These are phyloP conservation scores for Penicillium brevicompactum DNA, from an alignment of 2,329 filamentous ascomycete genomes.

Conservation along the genomic window DNA sequence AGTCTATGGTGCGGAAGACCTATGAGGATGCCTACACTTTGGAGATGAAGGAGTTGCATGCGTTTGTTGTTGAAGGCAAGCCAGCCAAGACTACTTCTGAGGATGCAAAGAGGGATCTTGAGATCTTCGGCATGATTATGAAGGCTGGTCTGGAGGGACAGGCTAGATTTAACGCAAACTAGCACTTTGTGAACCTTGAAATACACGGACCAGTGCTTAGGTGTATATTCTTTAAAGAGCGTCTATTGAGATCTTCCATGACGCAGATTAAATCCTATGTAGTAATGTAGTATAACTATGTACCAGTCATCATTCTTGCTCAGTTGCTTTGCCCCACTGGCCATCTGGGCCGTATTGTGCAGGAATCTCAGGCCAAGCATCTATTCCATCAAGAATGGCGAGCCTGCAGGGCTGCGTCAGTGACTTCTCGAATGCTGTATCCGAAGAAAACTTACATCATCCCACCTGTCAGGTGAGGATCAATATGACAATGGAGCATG, in stretches of 20 bases:
- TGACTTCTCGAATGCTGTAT: not conserved
- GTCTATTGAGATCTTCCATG: not conserved
- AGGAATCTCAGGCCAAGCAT: not conserved
- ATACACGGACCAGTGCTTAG: not conserved
- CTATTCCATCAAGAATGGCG: constrained; percentile 2
- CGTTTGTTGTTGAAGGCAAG: constrained; percentile 41
- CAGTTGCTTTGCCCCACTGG: not conserved
- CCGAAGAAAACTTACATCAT: constrained; percentile 1
- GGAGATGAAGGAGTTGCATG: constrained; percentile 46
- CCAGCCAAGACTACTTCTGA: constrained; percentile 43
- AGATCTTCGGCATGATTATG: constrained; percentile 44
- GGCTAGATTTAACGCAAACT: constrained; percentile 1
- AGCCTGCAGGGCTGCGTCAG: not conserved
- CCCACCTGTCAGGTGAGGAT: constrained; percentile 6
- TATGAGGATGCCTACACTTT: constrained; percentile 53
- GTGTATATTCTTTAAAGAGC: not conserved
- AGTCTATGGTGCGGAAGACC: constrained; percentile 44
- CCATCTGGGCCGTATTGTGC: not conserved
- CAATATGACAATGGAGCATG: constrained; percentile 8
- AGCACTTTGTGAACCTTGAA: too few relatives aligned
- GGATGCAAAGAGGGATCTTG: constrained; percentile 47
- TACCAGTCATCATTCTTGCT: not conserved
- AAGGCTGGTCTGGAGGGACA: constrained; percentile 36
- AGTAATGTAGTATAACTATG: not conserved
- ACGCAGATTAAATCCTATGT: not conserved